Evolutionary conservation across 768 basidiomycete genomes (phyloP), one percentile per base, ranked within the genome.

Genomic region (Panaeolus papilionaceus): DNA sequence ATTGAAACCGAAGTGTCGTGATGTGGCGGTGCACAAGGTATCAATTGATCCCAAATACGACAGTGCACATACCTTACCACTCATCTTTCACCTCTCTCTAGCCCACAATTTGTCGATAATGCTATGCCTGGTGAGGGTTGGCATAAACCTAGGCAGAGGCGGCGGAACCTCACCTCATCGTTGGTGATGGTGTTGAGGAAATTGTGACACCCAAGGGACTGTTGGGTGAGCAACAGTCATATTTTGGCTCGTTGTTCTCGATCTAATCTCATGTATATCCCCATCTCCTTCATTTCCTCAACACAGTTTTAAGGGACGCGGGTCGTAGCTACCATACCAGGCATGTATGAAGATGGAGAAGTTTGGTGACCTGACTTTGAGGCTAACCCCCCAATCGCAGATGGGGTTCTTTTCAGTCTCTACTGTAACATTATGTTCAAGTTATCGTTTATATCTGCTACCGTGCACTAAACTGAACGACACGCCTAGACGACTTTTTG

Each of bases 321-420:
- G 99, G 78, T 84, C 99, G 61, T 98, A 99, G 74, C 83, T 99
- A 66, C 98, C 98, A 0, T 99, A 99, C 96, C 97, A 99, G 80
- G 97, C 98, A 16, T 97, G 96, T 73, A 96, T 99, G 94, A 99
- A 99, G 85, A 96, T 99, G 92, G 98, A 99, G 87, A 98, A 99
- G 80, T 99, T 99, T 72, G 98, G 98, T 82, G 98, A 99, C 77
- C 83, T 99, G 69, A 98, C 98, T 71, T n/a, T n/a, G n/a, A n/a
- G n/a, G n/a, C 78, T 98, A 89, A 93, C 97, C 37, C 98, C 94
- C 14, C 97, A 99, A 84, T 97, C 97, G 3, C 97, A 99, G 76
- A 99, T 99, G 97, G 4, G 28, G 96, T 99, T 12, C 80, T 99
- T 61, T 98, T 98, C 87, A 97, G 93, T 84, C 86, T 99, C 65